phyloP scores from a whole-genome alignment of 148 eudicot species.

The Salicornia ramosissima region DNA sequence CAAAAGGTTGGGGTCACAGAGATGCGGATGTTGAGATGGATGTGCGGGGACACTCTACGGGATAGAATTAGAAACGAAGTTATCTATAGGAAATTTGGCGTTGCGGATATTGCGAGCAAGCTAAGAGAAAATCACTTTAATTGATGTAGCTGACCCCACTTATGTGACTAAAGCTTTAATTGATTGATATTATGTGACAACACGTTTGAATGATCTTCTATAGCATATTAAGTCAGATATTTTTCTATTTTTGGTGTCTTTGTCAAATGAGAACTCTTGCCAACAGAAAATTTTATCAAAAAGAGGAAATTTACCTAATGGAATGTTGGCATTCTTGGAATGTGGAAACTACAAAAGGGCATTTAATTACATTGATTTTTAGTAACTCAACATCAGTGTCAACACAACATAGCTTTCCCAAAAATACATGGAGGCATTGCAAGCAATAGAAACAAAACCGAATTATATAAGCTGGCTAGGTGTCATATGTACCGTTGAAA shows the following conservation, averaged over 20 bases:
- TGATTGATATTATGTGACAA: not conserved
- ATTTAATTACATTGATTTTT: not conserved
- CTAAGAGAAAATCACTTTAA: too few species aligned
- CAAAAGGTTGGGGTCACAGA: too few species aligned
- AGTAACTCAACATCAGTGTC: not conserved
- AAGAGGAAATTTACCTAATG: not conserved
- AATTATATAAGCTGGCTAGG: not conserved
- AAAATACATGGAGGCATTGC: not conserved
- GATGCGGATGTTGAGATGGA: too few species aligned
- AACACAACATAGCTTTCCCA: not conserved
- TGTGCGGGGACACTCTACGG: too few species aligned
- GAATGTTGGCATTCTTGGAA: too few species aligned
- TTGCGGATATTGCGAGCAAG: too few species aligned
- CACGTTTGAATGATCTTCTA: not conserved
- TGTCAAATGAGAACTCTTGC: not conserved
- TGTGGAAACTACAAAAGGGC: not conserved
- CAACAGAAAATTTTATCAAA: not conserved
- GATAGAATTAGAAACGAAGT: too few species aligned
- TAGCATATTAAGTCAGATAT: not conserved
- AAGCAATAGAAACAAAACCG: not conserved
- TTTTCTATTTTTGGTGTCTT: not conserved
- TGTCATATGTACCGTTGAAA: slow-evolving; percentile 46
- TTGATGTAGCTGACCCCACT: too few species aligned
- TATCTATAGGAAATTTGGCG: too few species aligned
- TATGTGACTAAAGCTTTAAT: too few species aligned